Conservation (phyloP, 2,329 filamentous ascomycete species). For the Aureobasidium subglaciale region DNA sequence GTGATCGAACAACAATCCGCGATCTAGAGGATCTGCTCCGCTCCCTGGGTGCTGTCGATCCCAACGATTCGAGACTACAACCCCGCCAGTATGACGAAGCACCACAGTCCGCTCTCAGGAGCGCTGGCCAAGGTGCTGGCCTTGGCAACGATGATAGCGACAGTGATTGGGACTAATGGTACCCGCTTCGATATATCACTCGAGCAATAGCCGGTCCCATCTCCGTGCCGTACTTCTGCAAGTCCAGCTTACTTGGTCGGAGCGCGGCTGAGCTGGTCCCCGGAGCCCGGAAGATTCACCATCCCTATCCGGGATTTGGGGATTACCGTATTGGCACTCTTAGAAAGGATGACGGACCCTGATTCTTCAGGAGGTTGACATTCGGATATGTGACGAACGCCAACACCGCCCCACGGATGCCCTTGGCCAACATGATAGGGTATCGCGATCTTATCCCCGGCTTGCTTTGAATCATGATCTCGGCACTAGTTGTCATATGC, state of each 20-base stretch:
- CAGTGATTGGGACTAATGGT: conserved; percentile 55
- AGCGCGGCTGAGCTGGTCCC: background rate
- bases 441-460: background rate
- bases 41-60: conserved; percentile 70
- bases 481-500: background rate
- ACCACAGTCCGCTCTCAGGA: conserved; percentile 44
- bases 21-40: conserved; percentile 77
- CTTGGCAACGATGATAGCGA: conserved; percentile 41
- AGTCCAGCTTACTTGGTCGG: background rate
- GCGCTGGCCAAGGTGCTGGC: conserved; percentile 38
- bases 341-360: background rate
- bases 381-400: background rate
- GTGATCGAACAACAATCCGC: conserved; percentile 60
- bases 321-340: background rate
- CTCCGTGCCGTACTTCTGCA: background rate
- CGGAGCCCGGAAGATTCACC: background rate
- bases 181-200: background rate
- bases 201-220: background rate
- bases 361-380: background rate
- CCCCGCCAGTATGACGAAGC: conserved; percentile 53
- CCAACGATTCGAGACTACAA: conserved; percentile 71
- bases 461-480: background rate
- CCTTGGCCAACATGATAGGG: background rate
- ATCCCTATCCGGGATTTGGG: background rate
- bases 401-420: background rate